phyloP scores from a whole-genome alignment of 164 flowering plant species.

The Pachysandra terminalis region DNA sequence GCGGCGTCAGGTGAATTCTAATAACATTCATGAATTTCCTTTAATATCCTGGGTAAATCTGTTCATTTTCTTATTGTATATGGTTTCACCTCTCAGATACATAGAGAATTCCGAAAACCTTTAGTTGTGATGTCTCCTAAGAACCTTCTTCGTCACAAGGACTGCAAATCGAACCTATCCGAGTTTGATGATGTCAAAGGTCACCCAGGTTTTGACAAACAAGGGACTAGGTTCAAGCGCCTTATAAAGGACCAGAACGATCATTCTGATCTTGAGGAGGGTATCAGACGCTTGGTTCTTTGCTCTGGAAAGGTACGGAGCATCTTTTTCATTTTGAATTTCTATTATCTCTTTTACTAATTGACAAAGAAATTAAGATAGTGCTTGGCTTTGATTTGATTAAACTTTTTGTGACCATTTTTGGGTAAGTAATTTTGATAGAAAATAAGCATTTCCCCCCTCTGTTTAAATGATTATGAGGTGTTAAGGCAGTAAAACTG shows the following conservation, averaged over 20 bases:
- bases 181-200: conserved; percentile 84
- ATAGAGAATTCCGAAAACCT: conserved; percentile 94
- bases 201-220: conserved; percentile 95
- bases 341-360: background rate
- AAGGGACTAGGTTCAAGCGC: conserved; percentile 84
- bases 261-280: conserved; percentile 86
- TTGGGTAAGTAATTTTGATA: no score
- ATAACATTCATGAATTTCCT: background rate
- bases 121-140: conserved; percentile 91
- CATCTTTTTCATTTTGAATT: background rate
- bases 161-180: conserved; percentile 36
- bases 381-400: background rate
- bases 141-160: conserved; percentile 82
- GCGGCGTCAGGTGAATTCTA: conserved; percentile 73
- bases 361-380: no score
- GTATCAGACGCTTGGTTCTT: conserved; percentile 81
- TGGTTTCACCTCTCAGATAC: conserved; percentile 46
- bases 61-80: conserved; percentile 3
- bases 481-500: no score
- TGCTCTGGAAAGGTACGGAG: conserved; percentile 84
- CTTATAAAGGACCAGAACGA: conserved; percentile 55
- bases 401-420: no score
- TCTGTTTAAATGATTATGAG: no score
- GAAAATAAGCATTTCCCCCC: no score
- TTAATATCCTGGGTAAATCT: background rate